Percentiles rank a stretch among this genome's conserved stretches.
phyloP scores from a whole-genome alignment of 495 filamentous ascomycete species.

The Rhypophila decipiens region DNA sequence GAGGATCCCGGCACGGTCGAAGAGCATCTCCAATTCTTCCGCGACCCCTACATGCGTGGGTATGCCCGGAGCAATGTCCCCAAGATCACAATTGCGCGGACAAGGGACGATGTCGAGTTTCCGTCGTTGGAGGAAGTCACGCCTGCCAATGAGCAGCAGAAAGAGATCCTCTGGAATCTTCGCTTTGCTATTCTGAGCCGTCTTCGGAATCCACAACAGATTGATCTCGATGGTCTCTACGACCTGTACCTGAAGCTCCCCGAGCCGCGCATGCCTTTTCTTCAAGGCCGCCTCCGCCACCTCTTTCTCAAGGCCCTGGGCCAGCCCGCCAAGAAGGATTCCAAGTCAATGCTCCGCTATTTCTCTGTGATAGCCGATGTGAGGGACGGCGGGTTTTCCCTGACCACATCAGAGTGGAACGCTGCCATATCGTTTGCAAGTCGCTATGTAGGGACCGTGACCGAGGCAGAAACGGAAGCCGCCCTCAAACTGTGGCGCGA shows the following conservation, averaged over 20 bases:
- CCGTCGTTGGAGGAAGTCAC: slow-evolving; percentile 32
- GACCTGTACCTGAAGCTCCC: slow-evolving; percentile 37
- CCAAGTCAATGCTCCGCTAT: slow-evolving; percentile 67
- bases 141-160: slow-evolving; percentile 14
- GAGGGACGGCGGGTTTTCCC: slow-evolving; percentile 55
- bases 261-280: slow-evolving; percentile 58
- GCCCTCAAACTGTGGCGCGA: slow-evolving; percentile 80
- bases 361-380: slow-evolving; percentile 79
- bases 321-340: slow-evolving; percentile 49
- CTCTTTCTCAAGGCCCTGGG: slow-evolving; percentile 64
- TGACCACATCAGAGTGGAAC: slow-evolving; percentile 70
- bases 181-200: slow-evolving; percentile 23
- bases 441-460: slow-evolving; percentile 58
- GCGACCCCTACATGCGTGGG: slow-evolving; percentile 41
- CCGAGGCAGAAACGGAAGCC: slow-evolving; percentile 57
- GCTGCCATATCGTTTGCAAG: slow-evolving; percentile 72
- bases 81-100: slow-evolving; percentile 37
- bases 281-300: slow-evolving; percentile 53
- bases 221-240: slow-evolving; percentile 35
- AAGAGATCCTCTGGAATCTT: slow-evolving; percentile 25
- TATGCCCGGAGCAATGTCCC: slow-evolving; percentile 39
- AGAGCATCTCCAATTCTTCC: slow-evolving; percentile 38
- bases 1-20: slow-evolving; percentile 31
- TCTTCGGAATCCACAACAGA: slow-evolving; percentile 22
- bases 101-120: slow-evolving; percentile 36